Base-by-base conservation (phyloP, 1,284 basidiomycete species). In the Pyrrhoderma lamaoense region DNA sequence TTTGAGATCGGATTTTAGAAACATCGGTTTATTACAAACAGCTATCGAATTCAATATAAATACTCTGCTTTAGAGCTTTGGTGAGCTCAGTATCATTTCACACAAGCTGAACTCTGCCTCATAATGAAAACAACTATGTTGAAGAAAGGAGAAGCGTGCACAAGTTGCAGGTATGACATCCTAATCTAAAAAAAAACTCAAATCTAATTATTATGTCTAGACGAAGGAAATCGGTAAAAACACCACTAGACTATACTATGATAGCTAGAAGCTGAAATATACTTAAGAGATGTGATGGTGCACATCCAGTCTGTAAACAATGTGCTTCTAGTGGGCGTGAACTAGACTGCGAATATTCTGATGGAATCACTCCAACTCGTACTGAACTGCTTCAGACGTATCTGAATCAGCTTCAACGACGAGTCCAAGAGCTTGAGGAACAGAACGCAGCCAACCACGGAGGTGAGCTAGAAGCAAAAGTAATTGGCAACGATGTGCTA, bases 291-390 rank as follows among this genome's bases (percentile, higher is more conserved):
- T 73, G 71, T 37, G 70, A 74, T 48, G 71, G 72, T 3, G 38
- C 45, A 1, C 63, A 65, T 34, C 72, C 72, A 0, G 56, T 65
- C n/a, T 73, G 71, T 46, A 59, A 62, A 2, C 67, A 65, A 40
- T 73, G 71, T 52, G 51, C 61, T 42, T 59, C 62, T 2, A 62
- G 64, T 1, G 65, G 67, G 21, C 61, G 69, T 8, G 55, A 55
- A n/a, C 65, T 65, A 0, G 72, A 72, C 39, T 73, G 71, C 55
- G 68, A 74, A 60, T 74, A 73, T 51, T 61, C 64, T 0, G 68
- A 72, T 42, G 63, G 62, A 9, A 60, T 59, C 34, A 61, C 60
- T 11, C 62, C 61, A 16, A 58, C 69, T 0, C 63, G 68, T 9
- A 70, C 64, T 0, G 53, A 72, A 51, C 60, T 61, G 4, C 51